Evolutionary conservation across 169 alveolate genomes (phyloP).

Genomic region (Sarcocystis neurona): DNA sequence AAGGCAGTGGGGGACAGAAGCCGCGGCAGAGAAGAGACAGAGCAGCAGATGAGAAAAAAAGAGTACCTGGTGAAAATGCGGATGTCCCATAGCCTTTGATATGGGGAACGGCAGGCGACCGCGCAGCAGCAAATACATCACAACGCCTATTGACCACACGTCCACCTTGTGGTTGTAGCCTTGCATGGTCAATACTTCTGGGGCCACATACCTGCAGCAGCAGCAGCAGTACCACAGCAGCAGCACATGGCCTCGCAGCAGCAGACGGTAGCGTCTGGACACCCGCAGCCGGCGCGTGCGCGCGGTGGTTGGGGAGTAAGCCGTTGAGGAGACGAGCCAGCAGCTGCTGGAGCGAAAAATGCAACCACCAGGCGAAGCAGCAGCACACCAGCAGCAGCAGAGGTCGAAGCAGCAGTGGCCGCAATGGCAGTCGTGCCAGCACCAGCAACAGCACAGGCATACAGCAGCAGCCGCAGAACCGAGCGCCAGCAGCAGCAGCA

Average conservation of each 20-base stretch:
- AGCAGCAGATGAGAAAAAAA: background rate
- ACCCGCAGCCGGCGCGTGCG: too few relatives aligned
- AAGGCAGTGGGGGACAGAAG: background rate
- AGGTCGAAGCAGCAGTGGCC: background rate
- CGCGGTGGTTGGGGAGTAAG: too few relatives aligned
- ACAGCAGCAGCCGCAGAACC: background rate
- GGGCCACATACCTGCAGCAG: constrained; percentile 88
- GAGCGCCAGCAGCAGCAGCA: constrained; percentile 20
- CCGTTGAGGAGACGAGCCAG: too few relatives aligned
- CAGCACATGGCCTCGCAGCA: too few relatives aligned
- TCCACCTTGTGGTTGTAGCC: constrained; percentile 89
- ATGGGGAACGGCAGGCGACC: constrained; percentile 90
- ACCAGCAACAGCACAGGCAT: background rate
- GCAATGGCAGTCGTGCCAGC: too few relatives aligned
- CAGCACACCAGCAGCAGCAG: too few relatives aligned
- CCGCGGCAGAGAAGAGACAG: background rate
- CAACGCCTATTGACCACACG: constrained; percentile 91
- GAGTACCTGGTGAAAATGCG: constrained; percentile 52
- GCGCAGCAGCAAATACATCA: constrained; percentile 85
- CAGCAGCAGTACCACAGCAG: too few relatives aligned
- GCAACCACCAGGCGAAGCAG: too few relatives aligned
- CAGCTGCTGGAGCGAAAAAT: too few relatives aligned
- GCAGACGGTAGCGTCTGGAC: too few relatives aligned
- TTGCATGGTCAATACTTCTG: constrained; percentile 88
- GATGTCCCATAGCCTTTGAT: constrained; percentile 57